These are phyloP conservation scores for Penicillium alfredii DNA, from an alignment of 495 filamentous ascomycete genomes.

Conservation along the genomic window DNA sequence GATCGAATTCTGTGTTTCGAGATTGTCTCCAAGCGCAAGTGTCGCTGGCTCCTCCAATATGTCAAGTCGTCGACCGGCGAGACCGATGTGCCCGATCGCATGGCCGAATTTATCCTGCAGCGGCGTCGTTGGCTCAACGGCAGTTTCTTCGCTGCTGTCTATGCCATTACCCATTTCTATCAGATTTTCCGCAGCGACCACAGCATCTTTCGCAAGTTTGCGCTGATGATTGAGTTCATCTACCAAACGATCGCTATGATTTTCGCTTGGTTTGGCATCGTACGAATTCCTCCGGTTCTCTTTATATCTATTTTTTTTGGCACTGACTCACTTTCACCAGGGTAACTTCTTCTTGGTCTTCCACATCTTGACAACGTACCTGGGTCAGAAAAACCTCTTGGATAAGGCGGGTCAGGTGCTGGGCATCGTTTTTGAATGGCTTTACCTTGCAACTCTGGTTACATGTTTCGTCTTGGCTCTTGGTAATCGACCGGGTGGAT, in stretches of 20 bases:
- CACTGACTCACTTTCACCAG: slow-evolving; percentile 24
- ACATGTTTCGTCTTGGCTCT: slow-evolving; percentile 94
- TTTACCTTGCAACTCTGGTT: slow-evolving; percentile 85
- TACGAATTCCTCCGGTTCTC: slow-evolving; percentile 20
- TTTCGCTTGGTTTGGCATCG: slow-evolving; percentile 97
- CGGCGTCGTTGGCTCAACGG: slow-evolving; percentile 97
- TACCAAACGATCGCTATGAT: slow-evolving; percentile 96
- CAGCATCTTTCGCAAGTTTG: slow-evolving; percentile 76
- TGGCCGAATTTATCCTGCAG: slow-evolving; percentile 94
- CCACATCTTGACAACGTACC: slow-evolving; percentile 86
- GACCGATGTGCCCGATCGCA: slow-evolving; percentile 94
- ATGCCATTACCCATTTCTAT: slow-evolving; percentile 89
- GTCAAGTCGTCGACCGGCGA: slow-evolving; percentile 95
- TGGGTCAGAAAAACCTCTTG: slow-evolving; percentile 61
- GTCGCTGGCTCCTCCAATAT: slow-evolving; percentile 94
- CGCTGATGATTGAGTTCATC: slow-evolving; percentile 84
- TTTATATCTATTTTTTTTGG: neutral
- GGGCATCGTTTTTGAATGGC: slow-evolving; percentile 90
- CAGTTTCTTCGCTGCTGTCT: slow-evolving; percentile 96
- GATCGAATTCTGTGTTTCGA: slow-evolving; percentile 99
- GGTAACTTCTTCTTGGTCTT: slow-evolving; percentile 99
- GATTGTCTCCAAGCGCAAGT: slow-evolving; percentile 94
- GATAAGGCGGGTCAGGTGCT: slow-evolving; percentile 71
- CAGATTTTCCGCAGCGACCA: slow-evolving; percentile 92
- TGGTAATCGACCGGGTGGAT: slow-evolving; percentile 93